These are phyloP conservation scores for Trametes cinnabarina DNA, from an alignment of 768 basidiomycete species.

Conservation along the genomic window DNA sequence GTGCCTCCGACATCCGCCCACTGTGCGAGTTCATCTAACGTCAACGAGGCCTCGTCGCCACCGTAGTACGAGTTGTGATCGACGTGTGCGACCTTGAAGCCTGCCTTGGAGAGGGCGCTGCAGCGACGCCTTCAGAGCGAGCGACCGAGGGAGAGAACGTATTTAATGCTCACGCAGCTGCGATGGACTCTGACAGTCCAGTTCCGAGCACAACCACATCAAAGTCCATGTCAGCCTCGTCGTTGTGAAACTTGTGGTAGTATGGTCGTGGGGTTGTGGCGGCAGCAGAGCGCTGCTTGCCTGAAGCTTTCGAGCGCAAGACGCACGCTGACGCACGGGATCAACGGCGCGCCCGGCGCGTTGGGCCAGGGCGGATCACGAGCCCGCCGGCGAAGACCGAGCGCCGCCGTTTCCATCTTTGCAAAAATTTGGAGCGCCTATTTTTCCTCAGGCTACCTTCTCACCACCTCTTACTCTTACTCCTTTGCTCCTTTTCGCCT, in stretches of 20 bases:
- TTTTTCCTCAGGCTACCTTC: slow-evolving; percentile 16
- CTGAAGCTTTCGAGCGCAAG: too few species aligned
- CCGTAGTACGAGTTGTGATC: slow-evolving; percentile 88
- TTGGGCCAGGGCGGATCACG: neutral
- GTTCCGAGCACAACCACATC: slow-evolving; percentile 74
- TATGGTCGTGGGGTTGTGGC: neutral
- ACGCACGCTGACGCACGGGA: too few species aligned
- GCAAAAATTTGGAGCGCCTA: slow-evolving; percentile 22
- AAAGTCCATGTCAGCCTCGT: slow-evolving; percentile 42
- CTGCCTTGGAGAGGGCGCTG: slow-evolving; percentile 87
- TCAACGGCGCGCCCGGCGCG: slow-evolving; percentile 4
- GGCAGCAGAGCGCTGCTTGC: neutral
- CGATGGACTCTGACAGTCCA: slow-evolving; percentile 81
- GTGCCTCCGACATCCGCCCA: slow-evolving; percentile 62
- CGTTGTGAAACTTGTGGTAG: too few species aligned
- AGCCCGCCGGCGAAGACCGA: neutral
- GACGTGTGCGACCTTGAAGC: slow-evolving; percentile 84
- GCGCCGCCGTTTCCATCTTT: slow-evolving; percentile 13
- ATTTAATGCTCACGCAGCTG: slow-evolving; percentile 70
- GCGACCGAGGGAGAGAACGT: slow-evolving; percentile 13
- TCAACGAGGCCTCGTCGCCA: slow-evolving; percentile 74
- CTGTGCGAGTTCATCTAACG: slow-evolving; percentile 71
- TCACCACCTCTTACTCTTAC: slow-evolving; percentile 10
- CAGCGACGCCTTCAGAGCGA: slow-evolving; percentile 13
- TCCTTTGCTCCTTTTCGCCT: slow-evolving; percentile 5